These are phyloP conservation scores for Vigna mungo DNA, from an alignment of 306 rosid species.

Conservation along the genomic window DNA sequence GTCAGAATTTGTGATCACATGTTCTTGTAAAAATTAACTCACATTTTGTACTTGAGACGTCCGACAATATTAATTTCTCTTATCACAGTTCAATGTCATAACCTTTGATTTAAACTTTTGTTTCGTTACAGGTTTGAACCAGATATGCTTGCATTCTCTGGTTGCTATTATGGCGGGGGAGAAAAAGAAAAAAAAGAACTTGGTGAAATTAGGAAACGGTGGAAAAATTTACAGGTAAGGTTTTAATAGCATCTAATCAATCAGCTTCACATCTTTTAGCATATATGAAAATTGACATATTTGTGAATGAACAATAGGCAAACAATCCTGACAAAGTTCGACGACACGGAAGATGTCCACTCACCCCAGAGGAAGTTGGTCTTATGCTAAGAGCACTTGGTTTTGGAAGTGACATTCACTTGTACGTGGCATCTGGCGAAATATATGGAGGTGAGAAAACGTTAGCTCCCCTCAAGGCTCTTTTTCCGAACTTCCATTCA, in stretches of 20 bases:
- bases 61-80: slow-evolving; percentile 9
- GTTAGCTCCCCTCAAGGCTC: slow-evolving; percentile 76
- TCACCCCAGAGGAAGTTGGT: slow-evolving; percentile 96
- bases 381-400: slow-evolving; percentile 90
- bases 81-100: slow-evolving; percentile 12
- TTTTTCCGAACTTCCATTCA: slow-evolving; percentile 81
- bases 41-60: slow-evolving; percentile 4
- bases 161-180: slow-evolving; percentile 98
- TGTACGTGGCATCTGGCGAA: slow-evolving; percentile 96
- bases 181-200: slow-evolving; percentile 79
- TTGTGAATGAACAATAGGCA: slow-evolving; percentile 50
- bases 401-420: slow-evolving; percentile 69
- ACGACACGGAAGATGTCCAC: slow-evolving; percentile 92
- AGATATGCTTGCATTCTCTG: slow-evolving; percentile 98
- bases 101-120: slow-evolving; percentile 39
- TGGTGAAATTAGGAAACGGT: slow-evolving; percentile 73
- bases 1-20: slow-evolving; percentile 16
- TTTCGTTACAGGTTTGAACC: slow-evolving; percentile 73
- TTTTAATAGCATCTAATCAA: slow-evolving; percentile 33
- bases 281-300: slow-evolving; percentile 39
- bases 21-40: background rate
- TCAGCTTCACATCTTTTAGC: background rate
- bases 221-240: slow-evolving; percentile 87
- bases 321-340: slow-evolving; percentile 82
- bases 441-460: slow-evolving; percentile 84